These are phyloP conservation scores for Trichosporon sp. DNA, from an alignment of 1,284 basidiomycete genomes.

Conservation along the genomic window DNA sequence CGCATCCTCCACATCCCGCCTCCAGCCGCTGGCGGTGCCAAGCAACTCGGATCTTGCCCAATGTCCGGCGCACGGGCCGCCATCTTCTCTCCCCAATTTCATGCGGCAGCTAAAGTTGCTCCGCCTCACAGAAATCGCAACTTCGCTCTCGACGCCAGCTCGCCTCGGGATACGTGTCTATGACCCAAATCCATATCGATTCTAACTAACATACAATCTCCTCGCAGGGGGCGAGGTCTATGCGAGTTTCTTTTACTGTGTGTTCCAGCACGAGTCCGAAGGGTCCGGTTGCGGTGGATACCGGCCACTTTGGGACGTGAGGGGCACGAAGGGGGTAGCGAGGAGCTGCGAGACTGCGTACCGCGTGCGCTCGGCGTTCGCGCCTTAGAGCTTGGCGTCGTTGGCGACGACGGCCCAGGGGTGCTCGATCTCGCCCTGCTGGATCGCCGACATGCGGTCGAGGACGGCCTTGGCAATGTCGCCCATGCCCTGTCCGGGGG, in stretches of 20 bases:
- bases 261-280: no score
- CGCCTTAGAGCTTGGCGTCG: constrained; percentile 22
- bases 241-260: background rate
- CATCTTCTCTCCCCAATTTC: no score
- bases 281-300: no score
- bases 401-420: constrained; percentile 66
- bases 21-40: no score
- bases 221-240: background rate
- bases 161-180: background rate
- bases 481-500: constrained; percentile 74
- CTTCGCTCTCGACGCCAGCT: no score
- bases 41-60: no score
- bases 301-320: no score
- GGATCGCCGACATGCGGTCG: constrained; percentile 83
- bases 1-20: no score
- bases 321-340: background rate
- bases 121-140: no score
- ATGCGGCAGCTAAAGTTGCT: no score
- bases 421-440: constrained; percentile 79
- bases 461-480: constrained; percentile 79
- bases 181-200: constrained; percentile 7
- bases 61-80: no score
- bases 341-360: background rate
- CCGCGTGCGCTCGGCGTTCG: background rate
- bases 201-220: constrained; percentile 10